Evolutionary conservation across 2,329 filamentous ascomycete genomes (phyloP).

Genomic region (Sporothrix mexicana): DNA sequence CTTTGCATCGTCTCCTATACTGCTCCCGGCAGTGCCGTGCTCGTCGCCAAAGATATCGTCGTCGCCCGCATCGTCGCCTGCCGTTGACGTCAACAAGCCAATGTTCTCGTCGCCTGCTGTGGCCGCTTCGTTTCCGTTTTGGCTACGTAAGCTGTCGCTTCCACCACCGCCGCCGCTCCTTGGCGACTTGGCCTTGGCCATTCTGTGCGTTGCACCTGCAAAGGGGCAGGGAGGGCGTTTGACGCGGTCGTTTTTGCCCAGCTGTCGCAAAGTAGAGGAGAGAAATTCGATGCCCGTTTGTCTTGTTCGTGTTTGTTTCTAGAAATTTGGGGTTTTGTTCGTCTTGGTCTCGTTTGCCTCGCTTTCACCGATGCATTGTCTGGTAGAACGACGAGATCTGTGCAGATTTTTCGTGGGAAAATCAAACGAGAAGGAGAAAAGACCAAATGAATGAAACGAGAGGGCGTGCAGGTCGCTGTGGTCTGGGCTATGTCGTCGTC

Average conservation of each 20-base stretch:
- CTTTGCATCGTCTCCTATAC: constrained; percentile 27
- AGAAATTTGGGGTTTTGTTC: not conserved
- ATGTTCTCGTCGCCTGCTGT: constrained; percentile 20
- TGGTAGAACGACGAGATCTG: not conserved
- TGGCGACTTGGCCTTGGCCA: constrained; percentile 24
- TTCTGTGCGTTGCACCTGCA: not conserved
- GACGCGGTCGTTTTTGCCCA: not conserved
- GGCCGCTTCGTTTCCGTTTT: not conserved
- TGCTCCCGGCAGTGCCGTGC: not conserved
- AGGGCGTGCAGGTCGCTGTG: not conserved
- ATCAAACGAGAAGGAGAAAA: not conserved
- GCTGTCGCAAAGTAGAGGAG: not conserved
- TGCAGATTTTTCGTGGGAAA: not conserved
- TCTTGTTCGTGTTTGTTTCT: not conserved
- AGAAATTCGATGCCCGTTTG: not conserved
- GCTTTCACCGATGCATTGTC: constrained; percentile 22
- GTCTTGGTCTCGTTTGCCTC: not conserved
- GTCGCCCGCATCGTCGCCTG: not conserved
- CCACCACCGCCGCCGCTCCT: constrained; percentile 15
- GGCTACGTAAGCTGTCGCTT: not conserved
- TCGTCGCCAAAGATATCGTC: constrained; percentile 27
- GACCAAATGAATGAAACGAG: not conserved
- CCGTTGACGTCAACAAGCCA: constrained; percentile 20
- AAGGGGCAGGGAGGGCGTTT: not conserved
- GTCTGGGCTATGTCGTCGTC: not conserved